Base-by-base conservation (phyloP, 805 yeast genomes). In the Starmerella bombi region DNA sequence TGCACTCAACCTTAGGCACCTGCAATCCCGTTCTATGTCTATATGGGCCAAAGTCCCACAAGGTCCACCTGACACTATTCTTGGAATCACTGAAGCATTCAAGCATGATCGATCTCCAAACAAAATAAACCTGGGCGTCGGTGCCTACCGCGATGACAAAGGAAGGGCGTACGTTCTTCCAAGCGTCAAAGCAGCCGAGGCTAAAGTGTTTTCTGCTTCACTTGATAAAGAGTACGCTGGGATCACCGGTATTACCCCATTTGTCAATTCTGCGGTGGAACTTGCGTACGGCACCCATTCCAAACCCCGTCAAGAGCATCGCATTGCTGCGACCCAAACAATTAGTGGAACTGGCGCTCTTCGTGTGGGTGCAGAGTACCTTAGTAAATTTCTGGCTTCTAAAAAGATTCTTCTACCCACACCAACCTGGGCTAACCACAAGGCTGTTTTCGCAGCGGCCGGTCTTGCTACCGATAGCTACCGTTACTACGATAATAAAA, bases 341-440 rank as follows among this genome's bases (percentile, higher is more conserved):
- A 69, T 88, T 46, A 80, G 93, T 30, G 98, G 98, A 48, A 88
- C 98, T 29, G 98, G 98, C 47, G 88, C 96, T 3, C 67, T 86
- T 46, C 75, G 93, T 50, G 77, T 88, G 29, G 75, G 85, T 37
- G 88, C 81, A 19, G 88, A 78, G 56, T 81, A 88, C 57, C 61
- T 86, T 53, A 61, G 62, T 50, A 64, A 71, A 46, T 80, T 79
- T 68, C 67, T 75, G 55, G 58, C 69, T 45, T 61, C 71, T 48
- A 66, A 71, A 51, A 58, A 60, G 20, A 70, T 86, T 42, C 71
- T 77, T 56, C 70, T 84, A 40, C 91, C 96, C 37, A 71, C 75
- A 55, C 95, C 94, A 40, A 80, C 95, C 14, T 86, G 97, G 97
- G 84, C 94, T 31, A 88, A 86, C 63, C 96, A 86, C 64, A 64